Evolutionary conservation across 2,329 filamentous ascomycete genomes (phyloP), one percentile per base, ranked within the genome.

Genomic region (Colletotrichum liaoningense): DNA sequence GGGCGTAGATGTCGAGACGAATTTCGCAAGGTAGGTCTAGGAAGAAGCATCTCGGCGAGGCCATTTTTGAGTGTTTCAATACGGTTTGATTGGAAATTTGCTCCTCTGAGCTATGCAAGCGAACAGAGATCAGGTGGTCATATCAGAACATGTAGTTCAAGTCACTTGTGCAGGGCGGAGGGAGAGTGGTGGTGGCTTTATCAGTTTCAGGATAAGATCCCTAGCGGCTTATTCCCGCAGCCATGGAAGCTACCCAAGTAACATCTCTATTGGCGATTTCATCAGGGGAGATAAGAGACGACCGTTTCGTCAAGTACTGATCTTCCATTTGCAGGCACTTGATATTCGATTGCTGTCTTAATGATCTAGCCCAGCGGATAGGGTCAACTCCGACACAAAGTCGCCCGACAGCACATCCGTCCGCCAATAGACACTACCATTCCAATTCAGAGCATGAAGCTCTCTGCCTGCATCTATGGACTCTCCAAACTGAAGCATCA

Each of bases 11-110:
- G 67, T 87, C 81, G 69, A 86, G 82, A 52, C 86, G 85, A 76
- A 88, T 80, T 77, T 88, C 86, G 60, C 83, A 76, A 42, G 85
- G 85, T 28, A 88, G 81, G 65, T 80, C 79, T 52, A 87, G 80
- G 74, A 87, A 79, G 5, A 73, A 52, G 49, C 49, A 71, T 33
- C 11, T 57, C 54, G 59, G 16, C 11, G 59, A 30, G 16, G 30
- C 35, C 54, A 58, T 73, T 59, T 49, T 24, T n/a, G 55, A 24
- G 8, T 22, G 22, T 22, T 8, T 19, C 1, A 56, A 35, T 11
- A 16, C 1, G 8, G 24, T 3, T 30, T 19, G 22, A 42, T n/a
- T 14, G 6, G 52, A 46, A 8, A 22, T 11, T 11, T 28, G 49
- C 14, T 7, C 19, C 7, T 26, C 33, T 12, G 49, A 5, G 11